Percentiles rank a stretch among this genome's conserved stretches.
These are phyloP conservation scores for Thielaviopsis euricoi DNA, from an alignment of 2,329 filamentous ascomycete species.

Conservation along the genomic window DNA sequence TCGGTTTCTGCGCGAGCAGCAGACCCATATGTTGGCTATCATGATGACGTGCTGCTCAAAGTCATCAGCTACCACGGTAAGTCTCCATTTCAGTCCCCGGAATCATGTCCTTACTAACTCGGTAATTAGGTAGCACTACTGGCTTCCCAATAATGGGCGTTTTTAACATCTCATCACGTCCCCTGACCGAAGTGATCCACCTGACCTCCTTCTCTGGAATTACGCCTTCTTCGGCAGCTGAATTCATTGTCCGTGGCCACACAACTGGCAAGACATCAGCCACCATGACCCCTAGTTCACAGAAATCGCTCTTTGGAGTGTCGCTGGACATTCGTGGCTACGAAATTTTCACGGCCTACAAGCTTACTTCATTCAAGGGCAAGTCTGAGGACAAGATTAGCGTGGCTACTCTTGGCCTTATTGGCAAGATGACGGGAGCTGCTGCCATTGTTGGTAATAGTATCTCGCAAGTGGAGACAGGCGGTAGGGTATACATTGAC, in stretches of 20 bases:
- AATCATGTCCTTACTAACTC: conserved; percentile 4
- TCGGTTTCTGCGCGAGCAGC: conserved; percentile 56
- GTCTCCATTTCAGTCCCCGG: conserved; percentile 9
- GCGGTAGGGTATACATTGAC: conserved; percentile 46
- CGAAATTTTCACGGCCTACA: conserved; percentile 67
- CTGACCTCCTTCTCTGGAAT: conserved; percentile 61
- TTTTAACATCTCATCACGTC: conserved; percentile 59
- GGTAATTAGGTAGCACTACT: conserved; percentile 29
- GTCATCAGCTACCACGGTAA: conserved; percentile 61
- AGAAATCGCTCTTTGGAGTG: conserved; percentile 39
- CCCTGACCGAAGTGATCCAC: conserved; percentile 51
- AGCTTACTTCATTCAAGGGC: conserved; percentile 41
- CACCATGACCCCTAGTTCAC: conserved; percentile 28
- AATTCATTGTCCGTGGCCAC: conserved; percentile 63
- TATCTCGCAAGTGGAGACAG: conserved; percentile 31
- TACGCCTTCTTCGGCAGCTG: conserved; percentile 18
- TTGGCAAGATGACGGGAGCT: conserved; percentile 80
- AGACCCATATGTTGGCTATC: conserved; percentile 58
- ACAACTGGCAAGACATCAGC: conserved; percentile 43
- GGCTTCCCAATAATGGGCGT: conserved; percentile 66
- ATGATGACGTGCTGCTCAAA: conserved; percentile 57
- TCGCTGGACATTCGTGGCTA: conserved; percentile 51
- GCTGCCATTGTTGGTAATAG: conserved; percentile 55
- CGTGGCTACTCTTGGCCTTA: conserved; percentile 57
- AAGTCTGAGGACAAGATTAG: conserved; percentile 24